These are phyloP conservation scores for Lactifluus echinatus DNA, from an alignment of 768 basidiomycete genomes.

Conservation along the genomic window DNA sequence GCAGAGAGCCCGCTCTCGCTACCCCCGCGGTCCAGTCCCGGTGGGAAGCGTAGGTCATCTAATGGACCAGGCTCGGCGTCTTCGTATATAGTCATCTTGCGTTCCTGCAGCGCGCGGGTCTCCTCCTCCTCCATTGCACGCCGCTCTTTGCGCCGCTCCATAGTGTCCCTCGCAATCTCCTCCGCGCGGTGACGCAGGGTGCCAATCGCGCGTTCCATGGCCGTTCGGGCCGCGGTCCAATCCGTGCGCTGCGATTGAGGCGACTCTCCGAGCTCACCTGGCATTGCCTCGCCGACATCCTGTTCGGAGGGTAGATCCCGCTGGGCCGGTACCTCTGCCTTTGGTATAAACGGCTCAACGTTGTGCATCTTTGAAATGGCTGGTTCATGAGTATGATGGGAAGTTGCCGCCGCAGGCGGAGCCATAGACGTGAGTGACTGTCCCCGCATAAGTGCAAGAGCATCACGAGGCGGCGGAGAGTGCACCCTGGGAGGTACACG, in stretches of 20 bases:
- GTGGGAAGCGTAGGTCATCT: constrained; percentile 15
- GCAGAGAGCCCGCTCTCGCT: constrained; percentile 1
- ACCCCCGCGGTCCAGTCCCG: background rate
- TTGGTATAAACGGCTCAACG: background rate
- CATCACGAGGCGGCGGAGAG: constrained; percentile 14
- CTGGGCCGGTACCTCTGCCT: background rate
- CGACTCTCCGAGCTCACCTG: constrained; percentile 10
- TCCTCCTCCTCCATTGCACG: constrained; percentile 7
- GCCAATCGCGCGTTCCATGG: constrained; percentile 15
- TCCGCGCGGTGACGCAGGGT: constrained; percentile 9
- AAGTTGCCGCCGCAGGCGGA: background rate
- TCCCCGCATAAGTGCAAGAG: constrained; percentile 16
- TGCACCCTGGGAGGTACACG: constrained; percentile 10
- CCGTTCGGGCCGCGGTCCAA: constrained; percentile 12
- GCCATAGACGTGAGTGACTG: constrained; percentile 12
- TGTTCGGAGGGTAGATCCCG: constrained; percentile 1
- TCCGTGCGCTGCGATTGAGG: constrained; percentile 6
- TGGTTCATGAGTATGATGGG: background rate
- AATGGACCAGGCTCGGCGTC: constrained; percentile 6
- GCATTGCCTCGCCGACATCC: constrained; percentile 13
- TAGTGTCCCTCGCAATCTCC: constrained; percentile 8
- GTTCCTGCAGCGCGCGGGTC: background rate
- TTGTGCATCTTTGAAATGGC: background rate
- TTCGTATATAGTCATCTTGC: constrained; percentile 15
- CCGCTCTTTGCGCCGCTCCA: constrained; percentile 12